phyloP scores from a whole-genome alignment of 192 early-diverging fungal species.

The Podila epigama region DNA sequence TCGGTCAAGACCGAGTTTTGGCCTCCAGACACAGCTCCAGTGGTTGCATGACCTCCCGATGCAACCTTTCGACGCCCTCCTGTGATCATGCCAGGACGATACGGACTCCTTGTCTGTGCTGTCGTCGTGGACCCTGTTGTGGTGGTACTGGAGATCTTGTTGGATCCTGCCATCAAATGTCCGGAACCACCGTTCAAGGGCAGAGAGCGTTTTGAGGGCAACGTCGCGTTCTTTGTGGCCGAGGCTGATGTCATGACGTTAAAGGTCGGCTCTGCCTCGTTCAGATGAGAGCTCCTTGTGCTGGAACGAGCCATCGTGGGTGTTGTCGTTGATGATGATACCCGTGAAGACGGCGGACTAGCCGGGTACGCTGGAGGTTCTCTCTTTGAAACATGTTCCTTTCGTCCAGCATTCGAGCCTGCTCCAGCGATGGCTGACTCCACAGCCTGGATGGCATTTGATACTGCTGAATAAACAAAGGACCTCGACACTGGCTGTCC shows the following conservation, averaged over 20 bases:
- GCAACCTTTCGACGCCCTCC: constrained; percentile 26
- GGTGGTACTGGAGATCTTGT: neutral
- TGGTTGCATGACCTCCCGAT: neutral
- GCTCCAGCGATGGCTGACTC: constrained; percentile 22
- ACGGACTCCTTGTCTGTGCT: neutral
- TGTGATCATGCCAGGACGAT: constrained; percentile 35
- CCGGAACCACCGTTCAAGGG: constrained; percentile 4
- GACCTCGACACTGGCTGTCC: constrained; percentile 4
- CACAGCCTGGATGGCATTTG: constrained; percentile 38
- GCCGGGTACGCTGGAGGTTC: neutral
- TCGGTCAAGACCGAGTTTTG: constrained; percentile 26
- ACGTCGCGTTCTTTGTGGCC: neutral
- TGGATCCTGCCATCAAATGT: neutral
- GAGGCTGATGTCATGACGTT: constrained; percentile 19
- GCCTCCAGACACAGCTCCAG: neutral
- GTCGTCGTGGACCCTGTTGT: neutral
- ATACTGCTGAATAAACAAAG: constrained; percentile 22
- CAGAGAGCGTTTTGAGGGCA: constrained; percentile 11
- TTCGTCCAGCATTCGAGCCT: neutral
- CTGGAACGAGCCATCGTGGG: neutral
- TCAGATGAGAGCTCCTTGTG: neutral
- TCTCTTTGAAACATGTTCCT: neutral
- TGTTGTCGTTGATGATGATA: neutral
- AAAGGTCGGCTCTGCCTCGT: constrained; percentile 21
- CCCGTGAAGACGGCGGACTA: neutral